Evolutionary conservation across 2,329 filamentous ascomycete genomes (phyloP).

Genomic region (Hymenotorrendiella dingleyae): DNA sequence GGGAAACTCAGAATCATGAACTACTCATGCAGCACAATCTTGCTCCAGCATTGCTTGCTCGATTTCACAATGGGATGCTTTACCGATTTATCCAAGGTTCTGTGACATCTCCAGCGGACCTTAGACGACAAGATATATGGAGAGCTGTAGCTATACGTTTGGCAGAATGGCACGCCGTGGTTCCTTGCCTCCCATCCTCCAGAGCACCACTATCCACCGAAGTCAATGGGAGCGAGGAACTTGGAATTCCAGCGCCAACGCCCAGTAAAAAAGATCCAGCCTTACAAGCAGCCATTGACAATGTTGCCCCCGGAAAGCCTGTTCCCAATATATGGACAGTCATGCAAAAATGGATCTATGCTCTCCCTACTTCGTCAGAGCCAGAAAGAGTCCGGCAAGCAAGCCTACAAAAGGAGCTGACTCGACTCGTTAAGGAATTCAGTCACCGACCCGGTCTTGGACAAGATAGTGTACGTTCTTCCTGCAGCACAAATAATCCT

Average conservation of each 20-base stretch:
- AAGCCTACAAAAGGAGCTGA: constrained; percentile 67
- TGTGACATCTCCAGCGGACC: constrained; percentile 73
- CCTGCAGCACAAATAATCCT: no score
- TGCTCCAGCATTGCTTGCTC: constrained; percentile 79
- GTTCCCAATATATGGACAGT: constrained; percentile 91
- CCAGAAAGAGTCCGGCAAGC: constrained; percentile 62
- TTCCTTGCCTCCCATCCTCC: constrained; percentile 48
- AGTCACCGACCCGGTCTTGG: constrained; percentile 74
- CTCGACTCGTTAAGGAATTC: constrained; percentile 62
- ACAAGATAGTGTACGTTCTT: constrained; percentile 58
- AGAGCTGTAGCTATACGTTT: constrained; percentile 76
- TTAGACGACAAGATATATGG: constrained; percentile 71
- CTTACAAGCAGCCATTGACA: constrained; percentile 40
- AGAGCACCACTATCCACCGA: constrained; percentile 26
- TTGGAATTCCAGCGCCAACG: constrained; percentile 23
- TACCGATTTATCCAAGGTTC: constrained; percentile 84
- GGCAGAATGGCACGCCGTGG: constrained; percentile 84
- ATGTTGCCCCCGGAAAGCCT: constrained; percentile 59
- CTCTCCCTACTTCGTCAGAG: constrained; percentile 68
- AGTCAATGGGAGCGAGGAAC: constrained; percentile 33
- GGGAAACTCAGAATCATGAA: constrained; percentile 74
- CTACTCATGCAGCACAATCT: constrained; percentile 77
- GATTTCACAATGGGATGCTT: constrained; percentile 93
- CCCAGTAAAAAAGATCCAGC: constrained; percentile 31
- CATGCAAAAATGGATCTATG: constrained; percentile 91